These are phyloP conservation scores for Tetragonia tetragonoides DNA, from an alignment of 148 eudicot genomes.

Conservation along the genomic window DNA sequence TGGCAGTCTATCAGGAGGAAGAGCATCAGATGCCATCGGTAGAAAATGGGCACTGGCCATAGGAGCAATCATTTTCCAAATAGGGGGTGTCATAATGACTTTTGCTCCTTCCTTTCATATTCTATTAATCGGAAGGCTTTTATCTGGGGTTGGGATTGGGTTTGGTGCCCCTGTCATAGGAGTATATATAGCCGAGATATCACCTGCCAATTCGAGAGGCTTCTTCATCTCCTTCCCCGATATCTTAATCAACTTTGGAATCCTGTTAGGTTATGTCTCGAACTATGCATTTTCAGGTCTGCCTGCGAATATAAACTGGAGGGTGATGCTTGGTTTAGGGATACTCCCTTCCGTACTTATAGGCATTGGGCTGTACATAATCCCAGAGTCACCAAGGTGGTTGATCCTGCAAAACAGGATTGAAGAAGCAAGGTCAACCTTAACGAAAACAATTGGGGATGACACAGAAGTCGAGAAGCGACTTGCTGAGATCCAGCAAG, in stretches of 20 bases:
- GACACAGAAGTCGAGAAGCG: conserved; percentile 69
- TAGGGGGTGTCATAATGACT: conserved; percentile 37
- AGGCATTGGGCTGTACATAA: conserved; percentile 59
- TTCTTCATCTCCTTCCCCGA: conserved; percentile 42
- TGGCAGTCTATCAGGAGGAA: conserved; percentile 42
- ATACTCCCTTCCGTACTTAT: conserved; percentile 69
- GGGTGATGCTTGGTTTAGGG: conserved; percentile 75
- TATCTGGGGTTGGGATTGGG: conserved; percentile 43
- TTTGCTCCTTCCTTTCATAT: conserved; percentile 27
- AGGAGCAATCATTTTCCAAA: conserved; percentile 34
- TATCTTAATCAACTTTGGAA: conserved; percentile 37
- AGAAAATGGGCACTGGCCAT: conserved; percentile 49
- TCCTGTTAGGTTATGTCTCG: conserved; percentile 39
- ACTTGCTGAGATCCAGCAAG: conserved; percentile 58
- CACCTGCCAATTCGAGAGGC: conserved; percentile 38
- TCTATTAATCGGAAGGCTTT: conserved; percentile 36
- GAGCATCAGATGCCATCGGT: conserved; percentile 43
- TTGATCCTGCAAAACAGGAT: conserved; percentile 56
- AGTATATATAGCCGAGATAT: conserved; percentile 44
- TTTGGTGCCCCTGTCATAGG: conserved; percentile 36
- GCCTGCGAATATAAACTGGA: conserved; percentile 32
- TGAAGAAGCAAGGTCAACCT: conserved; percentile 62
- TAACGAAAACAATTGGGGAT: conserved; percentile 51
- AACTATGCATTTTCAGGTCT: conserved; percentile 20
- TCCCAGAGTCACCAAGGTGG: conserved; percentile 92